Evolutionary conservation across 768 basidiomycete species (phyloP).

Genomic region (Leccinum subgranulosum): DNA sequence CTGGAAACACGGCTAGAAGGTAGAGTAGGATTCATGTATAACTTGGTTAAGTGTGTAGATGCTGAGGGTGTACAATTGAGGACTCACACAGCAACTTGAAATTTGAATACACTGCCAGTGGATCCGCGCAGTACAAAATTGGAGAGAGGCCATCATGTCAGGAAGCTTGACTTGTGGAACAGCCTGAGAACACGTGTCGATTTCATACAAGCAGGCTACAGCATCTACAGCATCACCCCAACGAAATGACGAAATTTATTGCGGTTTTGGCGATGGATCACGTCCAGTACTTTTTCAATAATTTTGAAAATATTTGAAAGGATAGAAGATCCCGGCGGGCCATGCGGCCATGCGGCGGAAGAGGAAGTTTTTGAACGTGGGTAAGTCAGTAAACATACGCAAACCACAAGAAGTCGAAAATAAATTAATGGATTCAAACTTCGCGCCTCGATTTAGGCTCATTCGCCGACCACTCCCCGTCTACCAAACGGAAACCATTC

Average conservation of each 20-base stretch:
- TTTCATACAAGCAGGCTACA: background rate
- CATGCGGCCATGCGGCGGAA: too few species aligned
- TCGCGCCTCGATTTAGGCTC: too few species aligned
- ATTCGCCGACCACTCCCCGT: too few species aligned
- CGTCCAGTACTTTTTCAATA: background rate
- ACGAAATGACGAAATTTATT: too few species aligned
- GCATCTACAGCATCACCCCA: background rate
- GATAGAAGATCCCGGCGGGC: too few species aligned
- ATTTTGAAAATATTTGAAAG: too few species aligned
- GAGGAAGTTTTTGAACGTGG: too few species aligned
- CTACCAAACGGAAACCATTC: too few species aligned
- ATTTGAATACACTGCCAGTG: background rate
- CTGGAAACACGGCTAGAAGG: conserved; percentile 5
- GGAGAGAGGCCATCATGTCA: background rate
- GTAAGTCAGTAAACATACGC: too few species aligned
- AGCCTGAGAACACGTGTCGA: background rate
- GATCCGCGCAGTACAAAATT: background rate
- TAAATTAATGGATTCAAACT: too few species aligned
- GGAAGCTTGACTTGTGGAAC: background rate
- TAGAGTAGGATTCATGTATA: conserved; percentile 1
- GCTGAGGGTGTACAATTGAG: background rate
- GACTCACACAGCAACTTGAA: background rate
- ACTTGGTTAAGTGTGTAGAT: background rate
- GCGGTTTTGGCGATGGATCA: background rate
- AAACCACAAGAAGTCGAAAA: too few species aligned